phyloP scores from a whole-genome alignment of 371 early-diverging fungal genomes.

The Basidiobolus meristosporus region DNA sequence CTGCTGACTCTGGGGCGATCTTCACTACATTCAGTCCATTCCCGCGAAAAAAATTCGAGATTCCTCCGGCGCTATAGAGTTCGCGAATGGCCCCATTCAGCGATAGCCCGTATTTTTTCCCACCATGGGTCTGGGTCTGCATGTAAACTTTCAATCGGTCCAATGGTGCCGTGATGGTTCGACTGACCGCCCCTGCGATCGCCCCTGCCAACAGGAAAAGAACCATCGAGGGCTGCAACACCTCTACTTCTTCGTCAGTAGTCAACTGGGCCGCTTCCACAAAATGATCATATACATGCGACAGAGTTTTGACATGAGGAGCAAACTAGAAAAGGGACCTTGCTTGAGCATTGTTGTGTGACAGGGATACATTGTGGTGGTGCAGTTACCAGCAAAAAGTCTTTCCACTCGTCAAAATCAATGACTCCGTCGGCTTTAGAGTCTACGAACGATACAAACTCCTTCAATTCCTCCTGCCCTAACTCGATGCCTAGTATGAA shows the following conservation, averaged over 20 bases:
- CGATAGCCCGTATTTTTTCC: constrained; percentile 8
- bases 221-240: too few relatives aligned
- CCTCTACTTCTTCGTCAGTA: constrained; percentile 34
- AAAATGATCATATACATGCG: constrained; percentile 34
- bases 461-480: constrained; percentile 32
- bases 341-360: too few relatives aligned
- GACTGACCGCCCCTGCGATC: constrained; percentile 53
- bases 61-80: constrained; percentile 46
- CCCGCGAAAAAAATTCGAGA: constrained; percentile 54
- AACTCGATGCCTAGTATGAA: constrained; percentile 37
- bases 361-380: too few relatives aligned
- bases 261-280: constrained; percentile 29
- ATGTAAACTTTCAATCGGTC: constrained; percentile 55
- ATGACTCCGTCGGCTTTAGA: constrained; percentile 44
- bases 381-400: too few relatives aligned
- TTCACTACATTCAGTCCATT: constrained; percentile 67
- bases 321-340: constrained; percentile 21
- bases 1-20: constrained; percentile 63
- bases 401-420: constrained; percentile 54
- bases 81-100: constrained; percentile 13
- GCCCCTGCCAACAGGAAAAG: constrained; percentile 56
- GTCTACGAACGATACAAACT: constrained; percentile 45
- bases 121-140: constrained; percentile 24
- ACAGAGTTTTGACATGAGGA: neutral
- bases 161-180: constrained; percentile 57